Percentiles rank a stretch among this genome's conserved stretches.
phyloP scores from a whole-genome alignment of 345 rosid genomes.

The Gynandropsis gynandra region DNA sequence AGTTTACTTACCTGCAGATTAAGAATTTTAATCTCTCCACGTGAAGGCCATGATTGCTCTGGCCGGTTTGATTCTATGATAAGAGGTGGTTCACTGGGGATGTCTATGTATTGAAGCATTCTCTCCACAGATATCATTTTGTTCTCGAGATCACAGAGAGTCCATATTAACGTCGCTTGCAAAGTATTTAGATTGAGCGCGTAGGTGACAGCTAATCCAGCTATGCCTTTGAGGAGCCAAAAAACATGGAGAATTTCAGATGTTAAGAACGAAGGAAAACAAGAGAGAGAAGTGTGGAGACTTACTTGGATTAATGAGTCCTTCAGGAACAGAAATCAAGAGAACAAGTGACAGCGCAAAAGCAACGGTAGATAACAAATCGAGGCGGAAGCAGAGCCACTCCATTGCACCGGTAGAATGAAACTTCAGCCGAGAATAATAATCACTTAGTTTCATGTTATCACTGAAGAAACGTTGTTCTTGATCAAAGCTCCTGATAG shows the following conservation, averaged over 20 bases:
- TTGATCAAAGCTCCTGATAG: constrained; percentile 67
- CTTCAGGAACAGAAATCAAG: constrained; percentile 46
- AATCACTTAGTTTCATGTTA: constrained; percentile 48
- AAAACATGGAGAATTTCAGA: constrained; percentile 7
- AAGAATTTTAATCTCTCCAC: constrained; percentile 42
- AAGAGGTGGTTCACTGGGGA: constrained; percentile 61
- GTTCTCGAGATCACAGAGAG: constrained; percentile 41
- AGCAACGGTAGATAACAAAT: constrained; percentile 44
- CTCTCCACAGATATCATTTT: constrained; percentile 61
- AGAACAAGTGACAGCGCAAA: constrained; percentile 54
- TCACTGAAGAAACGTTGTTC: constrained; percentile 50
- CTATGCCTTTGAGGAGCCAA: constrained; percentile 31
- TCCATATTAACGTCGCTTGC: constrained; percentile 43
- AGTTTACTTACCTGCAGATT: constrained; percentile 37
- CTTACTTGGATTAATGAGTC: constrained; percentile 57
- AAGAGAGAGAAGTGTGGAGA: constrained; percentile 1
- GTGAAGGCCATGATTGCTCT: constrained; percentile 46
- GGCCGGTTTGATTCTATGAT: constrained; percentile 46
- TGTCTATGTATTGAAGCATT: constrained; percentile 46
- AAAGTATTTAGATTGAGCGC: constrained; percentile 43
- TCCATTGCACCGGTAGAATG: constrained; percentile 49
- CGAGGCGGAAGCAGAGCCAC: constrained; percentile 71
- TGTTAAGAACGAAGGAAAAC: neutral
- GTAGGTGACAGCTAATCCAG: constrained; percentile 51
- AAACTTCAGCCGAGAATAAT: constrained; percentile 47